These are phyloP conservation scores for Albugo candida DNA, from an alignment of 352 stramenopile genomes.

Conservation along the genomic window DNA sequence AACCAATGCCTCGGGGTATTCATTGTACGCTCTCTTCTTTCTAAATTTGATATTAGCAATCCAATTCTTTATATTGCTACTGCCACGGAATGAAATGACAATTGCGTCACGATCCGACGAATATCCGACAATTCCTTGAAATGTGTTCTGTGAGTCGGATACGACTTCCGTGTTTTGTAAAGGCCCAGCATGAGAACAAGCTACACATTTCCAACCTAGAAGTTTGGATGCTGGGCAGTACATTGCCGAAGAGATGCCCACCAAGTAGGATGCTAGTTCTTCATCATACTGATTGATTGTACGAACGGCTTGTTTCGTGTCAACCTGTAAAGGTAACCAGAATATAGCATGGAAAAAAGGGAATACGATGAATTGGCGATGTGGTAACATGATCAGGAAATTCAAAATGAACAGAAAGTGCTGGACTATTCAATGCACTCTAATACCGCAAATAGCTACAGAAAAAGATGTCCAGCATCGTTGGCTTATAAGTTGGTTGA, in stretches of 20 bases:
- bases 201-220: conserved; percentile 49
- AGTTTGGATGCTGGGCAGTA: conserved; percentile 56
- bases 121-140: conserved; percentile 65
- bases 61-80: conserved; percentile 71
- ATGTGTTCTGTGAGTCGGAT: conserved; percentile 45
- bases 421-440: too few species aligned
- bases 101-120: conserved; percentile 25
- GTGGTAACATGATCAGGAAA: too few species aligned
- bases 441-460: too few species aligned
- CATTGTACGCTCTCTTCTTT: conserved; percentile 40
- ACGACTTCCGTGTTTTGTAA: conserved; percentile 31
- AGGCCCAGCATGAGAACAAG: conserved; percentile 31
- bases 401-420: too few species aligned
- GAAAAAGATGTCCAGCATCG: too few species aligned
- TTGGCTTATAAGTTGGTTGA: too few species aligned
- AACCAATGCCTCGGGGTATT: conserved; percentile 37
- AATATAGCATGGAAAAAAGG: too few species aligned
- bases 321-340: too few species aligned
- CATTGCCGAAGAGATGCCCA: conserved; percentile 50
- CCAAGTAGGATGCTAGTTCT: conserved; percentile 42
- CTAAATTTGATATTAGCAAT: conserved; percentile 71
- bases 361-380: too few species aligned
- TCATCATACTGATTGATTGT: conserved; percentile 34
- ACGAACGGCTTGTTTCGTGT: too few species aligned
- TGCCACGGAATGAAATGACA: conserved; percentile 61